Conservation (phyloP, 345 rosid genomes). For the Hypericum androsaemum region DNA sequence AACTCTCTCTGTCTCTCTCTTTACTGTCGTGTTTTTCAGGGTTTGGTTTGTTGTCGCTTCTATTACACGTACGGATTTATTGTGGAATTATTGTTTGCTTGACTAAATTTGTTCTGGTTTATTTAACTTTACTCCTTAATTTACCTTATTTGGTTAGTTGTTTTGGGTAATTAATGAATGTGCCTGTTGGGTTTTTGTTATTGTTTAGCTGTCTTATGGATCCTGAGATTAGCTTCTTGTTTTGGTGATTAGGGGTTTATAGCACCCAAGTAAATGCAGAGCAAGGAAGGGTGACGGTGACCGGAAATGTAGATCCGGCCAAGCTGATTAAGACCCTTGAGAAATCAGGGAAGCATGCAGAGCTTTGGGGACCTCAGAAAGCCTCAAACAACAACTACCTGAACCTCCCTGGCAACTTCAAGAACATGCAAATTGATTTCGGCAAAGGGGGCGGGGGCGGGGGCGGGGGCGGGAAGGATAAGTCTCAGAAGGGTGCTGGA, state of each 20-base stretch:
- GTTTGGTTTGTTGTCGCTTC: not conserved
- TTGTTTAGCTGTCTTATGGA: not conserved
- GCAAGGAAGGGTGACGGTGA: conserved; percentile 77
- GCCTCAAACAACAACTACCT: conserved; percentile 28
- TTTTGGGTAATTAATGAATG: too few relatives aligned
- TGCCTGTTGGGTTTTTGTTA: too few relatives aligned
- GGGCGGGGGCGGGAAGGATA: conserved; percentile 14
- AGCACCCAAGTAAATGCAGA: conserved; percentile 52
- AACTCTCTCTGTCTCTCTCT: conserved; percentile 11
- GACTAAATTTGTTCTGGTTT: too few relatives aligned
- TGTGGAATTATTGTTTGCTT: too few relatives aligned
- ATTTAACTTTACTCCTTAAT: too few relatives aligned
- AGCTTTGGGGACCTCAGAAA: conserved; percentile 54
- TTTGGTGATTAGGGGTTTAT: conserved; percentile 52
- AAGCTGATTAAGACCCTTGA: conserved; percentile 62
- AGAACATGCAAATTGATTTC: conserved; percentile 33
- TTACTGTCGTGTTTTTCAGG: not conserved
- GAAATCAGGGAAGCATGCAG: conserved; percentile 88
- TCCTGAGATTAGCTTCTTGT: conserved; percentile 3
- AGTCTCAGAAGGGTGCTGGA: conserved; percentile 40
- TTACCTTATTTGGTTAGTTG: too few relatives aligned
- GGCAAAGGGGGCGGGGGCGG: conserved; percentile 20
- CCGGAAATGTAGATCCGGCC: conserved; percentile 71
- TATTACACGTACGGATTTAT: too few relatives aligned
- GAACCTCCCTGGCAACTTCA: conserved; percentile 30